phyloP scores from a whole-genome alignment of 2,329 filamentous ascomycete genomes.

The Apiospora malaysiana region DNA sequence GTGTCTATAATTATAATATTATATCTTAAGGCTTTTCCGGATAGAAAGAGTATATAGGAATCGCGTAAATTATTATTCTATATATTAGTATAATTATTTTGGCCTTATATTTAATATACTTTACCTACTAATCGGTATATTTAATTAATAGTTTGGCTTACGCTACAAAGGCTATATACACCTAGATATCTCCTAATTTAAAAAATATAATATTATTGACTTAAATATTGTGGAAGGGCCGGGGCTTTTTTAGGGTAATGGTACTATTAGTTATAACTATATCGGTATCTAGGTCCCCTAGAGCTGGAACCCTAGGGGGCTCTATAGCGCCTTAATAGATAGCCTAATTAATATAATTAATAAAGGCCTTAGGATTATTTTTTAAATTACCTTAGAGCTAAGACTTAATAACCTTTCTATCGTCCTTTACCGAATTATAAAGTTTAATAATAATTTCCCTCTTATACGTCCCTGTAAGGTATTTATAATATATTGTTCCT shows the following conservation, averaged over 20 bases:
- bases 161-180: neutral
- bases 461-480: neutral
- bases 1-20: neutral
- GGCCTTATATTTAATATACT: neutral
- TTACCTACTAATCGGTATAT: neutral
- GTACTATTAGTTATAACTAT: neutral
- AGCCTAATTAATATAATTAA: neutral
- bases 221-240: too few relatives aligned
- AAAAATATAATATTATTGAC: too few relatives aligned
- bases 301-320: too few relatives aligned
- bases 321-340: neutral
- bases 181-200: neutral
- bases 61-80: neutral
- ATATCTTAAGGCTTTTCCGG: neutral
- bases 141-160: neutral
- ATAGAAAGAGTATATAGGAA: neutral
- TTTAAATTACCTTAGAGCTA: neutral
- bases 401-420: neutral
- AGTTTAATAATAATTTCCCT: neutral
- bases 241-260: neutral
- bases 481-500: neutral
- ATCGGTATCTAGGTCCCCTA: neutral
- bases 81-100: neutral
- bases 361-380: neutral
- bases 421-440: neutral